Conservation (phyloP, 1,139 yeast genomes). For the Taiozyma sp. region DNA sequence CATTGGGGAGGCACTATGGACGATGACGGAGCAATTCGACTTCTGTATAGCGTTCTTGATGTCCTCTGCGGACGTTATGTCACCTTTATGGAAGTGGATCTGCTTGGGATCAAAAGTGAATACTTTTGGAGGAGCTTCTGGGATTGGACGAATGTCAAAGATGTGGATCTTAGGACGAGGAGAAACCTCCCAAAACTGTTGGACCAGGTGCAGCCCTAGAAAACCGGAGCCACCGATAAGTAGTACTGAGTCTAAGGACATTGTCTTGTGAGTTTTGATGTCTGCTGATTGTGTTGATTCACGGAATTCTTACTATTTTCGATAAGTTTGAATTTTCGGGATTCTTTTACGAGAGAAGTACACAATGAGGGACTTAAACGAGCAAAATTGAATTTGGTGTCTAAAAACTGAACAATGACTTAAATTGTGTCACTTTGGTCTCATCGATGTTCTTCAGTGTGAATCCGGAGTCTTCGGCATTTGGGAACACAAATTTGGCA, state of each 20-base stretch:
- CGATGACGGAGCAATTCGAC: slow-evolving; percentile 69
- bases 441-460: slow-evolving; percentile 18
- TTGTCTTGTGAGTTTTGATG: neutral
- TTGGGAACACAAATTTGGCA: slow-evolving; percentile 17
- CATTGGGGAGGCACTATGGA: slow-evolving; percentile 95
- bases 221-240: slow-evolving; percentile 95
- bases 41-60: slow-evolving; percentile 55
- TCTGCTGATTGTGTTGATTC: neutral
- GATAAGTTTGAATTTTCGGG: neutral
- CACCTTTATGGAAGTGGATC: slow-evolving; percentile 71
- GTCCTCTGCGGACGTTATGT: slow-evolving; percentile 69
- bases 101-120: slow-evolving; percentile 63
- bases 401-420: slow-evolving; percentile 16
- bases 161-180: slow-evolving; percentile 79
- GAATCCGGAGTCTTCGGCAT: slow-evolving; percentile 12
- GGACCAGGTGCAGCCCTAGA: slow-evolving; percentile 84
- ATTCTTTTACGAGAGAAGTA: neutral
- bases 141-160: slow-evolving; percentile 86
- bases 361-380: neutral
- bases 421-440: slow-evolving; percentile 13
- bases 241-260: slow-evolving; percentile 52
- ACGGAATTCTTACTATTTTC: too few species aligned
- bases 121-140: slow-evolving; percentile 60
- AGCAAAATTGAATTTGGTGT: slow-evolving; percentile 1
- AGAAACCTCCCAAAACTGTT: slow-evolving; percentile 64